Conservation (phyloP, 164 flowering plant genomes). For the Magnolia kwangsiensis region DNA sequence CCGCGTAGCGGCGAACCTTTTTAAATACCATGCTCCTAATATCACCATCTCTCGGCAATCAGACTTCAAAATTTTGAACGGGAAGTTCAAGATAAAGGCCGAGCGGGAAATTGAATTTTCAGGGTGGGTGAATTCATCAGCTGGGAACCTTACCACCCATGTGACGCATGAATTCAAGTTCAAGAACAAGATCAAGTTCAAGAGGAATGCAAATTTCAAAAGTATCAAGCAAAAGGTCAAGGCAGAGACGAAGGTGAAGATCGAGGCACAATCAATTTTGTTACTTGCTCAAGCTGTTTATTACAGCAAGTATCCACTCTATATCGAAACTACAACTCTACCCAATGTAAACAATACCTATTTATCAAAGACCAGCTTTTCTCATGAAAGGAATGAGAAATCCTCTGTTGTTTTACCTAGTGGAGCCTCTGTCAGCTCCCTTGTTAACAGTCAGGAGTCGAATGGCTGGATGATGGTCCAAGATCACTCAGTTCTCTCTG, state of each 20-base stretch:
- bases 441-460: conserved; percentile 45
- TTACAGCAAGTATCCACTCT: conserved; percentile 41
- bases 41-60: conserved; percentile 15
- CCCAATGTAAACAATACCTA: conserved; percentile 31
- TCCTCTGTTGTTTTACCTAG: background rate
- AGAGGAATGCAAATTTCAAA: conserved; percentile 43
- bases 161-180: conserved; percentile 32
- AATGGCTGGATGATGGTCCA: conserved; percentile 67
- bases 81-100: conserved; percentile 42
- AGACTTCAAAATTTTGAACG: conserved; percentile 42
- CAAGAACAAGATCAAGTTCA: conserved; percentile 39
- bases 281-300: conserved; percentile 14
- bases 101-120: conserved; percentile 25
- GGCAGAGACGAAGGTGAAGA: conserved; percentile 27
- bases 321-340: conserved; percentile 26
- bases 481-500: conserved; percentile 61
- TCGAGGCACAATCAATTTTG: conserved; percentile 13
- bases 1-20: conserved; percentile 37
- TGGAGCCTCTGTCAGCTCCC: conserved; percentile 10
- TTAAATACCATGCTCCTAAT: conserved; percentile 16
- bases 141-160: conserved; percentile 57
- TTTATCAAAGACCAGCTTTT: conserved; percentile 36
- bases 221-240: conserved; percentile 44
- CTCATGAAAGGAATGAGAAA: conserved; percentile 35
- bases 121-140: conserved; percentile 62